Evolutionary conservation across 1,284 basidiomycete species (phyloP), one percentile per base, ranked within the genome.

Genomic region (Mrakiaceae sp.): DNA sequence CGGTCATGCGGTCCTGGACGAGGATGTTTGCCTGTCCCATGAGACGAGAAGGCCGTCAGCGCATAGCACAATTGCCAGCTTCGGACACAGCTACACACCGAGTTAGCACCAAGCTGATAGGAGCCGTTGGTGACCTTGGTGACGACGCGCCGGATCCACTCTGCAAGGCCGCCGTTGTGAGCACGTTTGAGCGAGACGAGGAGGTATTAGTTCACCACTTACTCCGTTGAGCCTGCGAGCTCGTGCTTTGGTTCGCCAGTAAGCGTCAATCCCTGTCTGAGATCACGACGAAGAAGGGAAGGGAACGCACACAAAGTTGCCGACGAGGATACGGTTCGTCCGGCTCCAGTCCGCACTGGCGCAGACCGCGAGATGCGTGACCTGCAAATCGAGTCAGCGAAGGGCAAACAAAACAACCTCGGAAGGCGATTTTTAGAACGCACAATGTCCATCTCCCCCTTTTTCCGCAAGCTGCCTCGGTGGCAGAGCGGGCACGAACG

Each of bases 401-500:
- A 27, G 27, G 27, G 27, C 27, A 27, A 48, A 44, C 4, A 3
- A 40, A 42, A 40, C 16, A 61, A 11, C 12, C 14, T 2, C 10
- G 42, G 11, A 53, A 43, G 60, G 39, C 7, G 43, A 27, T 27
- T 27, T 27, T 27, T 8, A 62, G 57, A 58, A 44, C 52, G 1
- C 44, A 53, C 64, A 10, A 97, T 96, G 74, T 96, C 94, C 69
- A 91, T 81, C 76, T 98, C 95, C 1, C 85, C 89, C 74, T 91
- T 93, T 61, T 84, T 83, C 72, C 83, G 87, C 67, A 98, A 74
- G 49, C 92, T 80, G 1, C 90, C 87, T 47, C 91, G 85, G 75
- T 92, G 92, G 73, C 95, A 98, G 52, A 98, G 76, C 0, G 96
- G 95, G 72, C 95, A 98, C 62, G 84, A 87, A 78, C 88, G 90